Base-by-base conservation (phyloP, 2,329 filamentous ascomycete genomes). In the Ceratocystis diversiconidia region DNA sequence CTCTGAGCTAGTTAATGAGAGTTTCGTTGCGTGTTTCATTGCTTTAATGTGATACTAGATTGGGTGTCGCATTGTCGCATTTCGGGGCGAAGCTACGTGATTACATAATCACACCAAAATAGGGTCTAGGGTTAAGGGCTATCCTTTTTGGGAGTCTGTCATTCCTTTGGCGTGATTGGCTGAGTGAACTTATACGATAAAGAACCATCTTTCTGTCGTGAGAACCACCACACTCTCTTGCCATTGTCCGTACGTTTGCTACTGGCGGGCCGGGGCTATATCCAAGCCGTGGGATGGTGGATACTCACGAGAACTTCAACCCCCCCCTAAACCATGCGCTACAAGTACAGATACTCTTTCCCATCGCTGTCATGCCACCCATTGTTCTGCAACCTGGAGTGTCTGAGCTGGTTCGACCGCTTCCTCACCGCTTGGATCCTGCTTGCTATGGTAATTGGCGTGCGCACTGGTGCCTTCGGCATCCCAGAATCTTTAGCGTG, bases 391-490 rank as follows among this genome's bases (percentile, higher is more conserved):
- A 28, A 12, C n/a, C 15, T 5, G 28, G 5, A 5, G 41, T 30
- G 41, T 30, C 79, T 87, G 0, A 80, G 81, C 3, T 77, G 80
- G 69, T 77, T 88, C 0, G 85, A 88, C 70, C 80, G 84, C 1
- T 84, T 83, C 69, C 79, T 89, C 0, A 85, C 83, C 1, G 46
- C 87, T 30, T 88, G 89, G 89, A 92, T 92, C 67, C 78, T 92
- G 30, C 79, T 92, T 0, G 87, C 88, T 59, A 94, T 94, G 85
- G 79, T 81, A 1, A 74, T 90, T 6, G 89, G 89, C 2, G 86
- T 94, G 55, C 5, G 92, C 92, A 73, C 89, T 91, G 68, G 86
- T 89, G 1, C 80, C 83, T 0, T 77, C 76, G 25, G 82, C 82
- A 0, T 85, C 82, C 0, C 79, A 79, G 0, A 81, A 84, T 0